phyloP scores from a whole-genome alignment of 257 asterid genomes.

The Nicotiana knightiana region DNA sequence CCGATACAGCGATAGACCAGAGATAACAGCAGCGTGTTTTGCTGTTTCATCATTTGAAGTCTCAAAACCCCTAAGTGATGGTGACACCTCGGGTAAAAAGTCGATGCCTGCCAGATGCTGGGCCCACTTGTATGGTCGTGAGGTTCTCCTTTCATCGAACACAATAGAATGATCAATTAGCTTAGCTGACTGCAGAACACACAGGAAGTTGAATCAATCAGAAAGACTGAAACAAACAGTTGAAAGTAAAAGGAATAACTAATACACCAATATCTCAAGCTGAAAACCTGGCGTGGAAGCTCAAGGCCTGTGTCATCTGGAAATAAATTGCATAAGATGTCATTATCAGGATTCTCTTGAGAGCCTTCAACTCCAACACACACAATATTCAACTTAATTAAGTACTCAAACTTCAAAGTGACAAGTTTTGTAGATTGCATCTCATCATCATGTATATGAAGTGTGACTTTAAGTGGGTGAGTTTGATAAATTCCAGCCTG shows the following conservation, averaged over 20 bases:
- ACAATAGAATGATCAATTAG: constrained; percentile 55
- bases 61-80: constrained; percentile 48
- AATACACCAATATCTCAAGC: constrained; percentile 14
- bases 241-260: constrained; percentile 2
- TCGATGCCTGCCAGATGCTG: constrained; percentile 98
- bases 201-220: constrained; percentile 16
- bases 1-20: constrained; percentile 76
- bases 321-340: constrained; percentile 84
- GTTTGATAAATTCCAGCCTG: constrained; percentile 78
- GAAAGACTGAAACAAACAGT: constrained; percentile 6
- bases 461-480: constrained; percentile 84
- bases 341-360: constrained; percentile 48
- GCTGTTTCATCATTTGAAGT: constrained; percentile 44
- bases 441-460: constrained; percentile 63
- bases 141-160: constrained; percentile 65
- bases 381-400: constrained; percentile 62
- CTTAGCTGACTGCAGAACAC: constrained; percentile 73
- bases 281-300: constrained; percentile 88
- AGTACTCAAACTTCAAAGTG: constrained; percentile 78
- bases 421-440: constrained; percentile 46
- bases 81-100: constrained; percentile 89
- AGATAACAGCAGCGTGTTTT: constrained; percentile 40
- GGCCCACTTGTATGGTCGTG: constrained; percentile 95
- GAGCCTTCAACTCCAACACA: constrained; percentile 88
- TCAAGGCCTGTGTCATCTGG: constrained; percentile 95